Conservation (phyloP, 805 yeast species). For the Wickerhamomyces chaumierensis region DNA sequence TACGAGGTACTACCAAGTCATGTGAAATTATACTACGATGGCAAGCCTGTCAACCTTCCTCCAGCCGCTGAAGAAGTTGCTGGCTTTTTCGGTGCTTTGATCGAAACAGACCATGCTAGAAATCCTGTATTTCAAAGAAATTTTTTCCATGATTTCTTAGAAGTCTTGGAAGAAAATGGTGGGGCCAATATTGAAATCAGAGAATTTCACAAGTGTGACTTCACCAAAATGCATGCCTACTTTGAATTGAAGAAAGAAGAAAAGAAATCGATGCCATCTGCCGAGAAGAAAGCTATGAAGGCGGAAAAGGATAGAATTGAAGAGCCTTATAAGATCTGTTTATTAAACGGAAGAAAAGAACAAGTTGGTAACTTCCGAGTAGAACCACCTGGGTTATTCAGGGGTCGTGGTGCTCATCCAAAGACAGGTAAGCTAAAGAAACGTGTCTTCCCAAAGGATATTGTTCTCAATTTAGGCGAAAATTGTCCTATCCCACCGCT, state of each 20-base stretch:
- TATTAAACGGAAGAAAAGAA: slow-evolving; percentile 78
- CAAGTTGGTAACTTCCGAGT: slow-evolving; percentile 89
- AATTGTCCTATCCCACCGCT: slow-evolving; percentile 68
- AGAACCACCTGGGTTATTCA: slow-evolving; percentile 92
- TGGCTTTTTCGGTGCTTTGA: slow-evolving; percentile 83
- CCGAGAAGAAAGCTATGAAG: slow-evolving; percentile 67
- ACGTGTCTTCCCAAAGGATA: slow-evolving; percentile 83
- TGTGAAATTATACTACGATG: slow-evolving; percentile 68
- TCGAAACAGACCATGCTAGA: slow-evolving; percentile 79
- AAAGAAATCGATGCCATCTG: slow-evolving; percentile 54
- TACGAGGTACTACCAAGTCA: slow-evolving; percentile 76
- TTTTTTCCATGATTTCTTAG: slow-evolving; percentile 69
- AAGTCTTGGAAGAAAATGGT: slow-evolving; percentile 59
- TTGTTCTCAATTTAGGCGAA: slow-evolving; percentile 69
- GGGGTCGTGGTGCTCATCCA: slow-evolving; percentile 97
- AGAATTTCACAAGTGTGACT: slow-evolving; percentile 65
- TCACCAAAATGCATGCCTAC: slow-evolving; percentile 58
- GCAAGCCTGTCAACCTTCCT: slow-evolving; percentile 65
- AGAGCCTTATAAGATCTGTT: slow-evolving; percentile 72
- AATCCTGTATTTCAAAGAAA: slow-evolving; percentile 81
- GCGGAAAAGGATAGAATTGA: slow-evolving; percentile 65
- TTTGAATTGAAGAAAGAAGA: slow-evolving; percentile 62
- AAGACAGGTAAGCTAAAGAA: slow-evolving; percentile 85
- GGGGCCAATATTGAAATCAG: slow-evolving; percentile 47
- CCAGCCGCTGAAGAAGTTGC: slow-evolving; percentile 91